These are phyloP conservation scores for Fusarium tricinctum DNA, from an alignment of 2,329 filamentous ascomycete species.

Conservation along the genomic window DNA sequence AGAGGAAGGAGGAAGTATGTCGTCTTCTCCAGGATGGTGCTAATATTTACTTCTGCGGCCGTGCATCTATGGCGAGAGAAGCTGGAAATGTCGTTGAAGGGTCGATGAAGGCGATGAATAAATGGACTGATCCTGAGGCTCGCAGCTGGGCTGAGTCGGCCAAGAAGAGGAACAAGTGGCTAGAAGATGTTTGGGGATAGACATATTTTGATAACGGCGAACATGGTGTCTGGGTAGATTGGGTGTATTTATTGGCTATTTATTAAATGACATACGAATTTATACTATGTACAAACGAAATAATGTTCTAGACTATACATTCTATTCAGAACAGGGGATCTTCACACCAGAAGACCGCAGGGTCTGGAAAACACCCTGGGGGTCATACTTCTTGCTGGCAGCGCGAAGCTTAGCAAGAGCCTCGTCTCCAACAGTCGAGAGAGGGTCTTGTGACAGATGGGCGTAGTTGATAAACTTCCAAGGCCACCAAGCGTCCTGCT, in stretches of 20 bases:
- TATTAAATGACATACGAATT: no score
- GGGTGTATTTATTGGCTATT: no score
- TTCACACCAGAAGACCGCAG: constrained; percentile 53
- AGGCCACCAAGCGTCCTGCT: constrained; percentile 46
- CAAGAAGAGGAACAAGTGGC: constrained; percentile 66
- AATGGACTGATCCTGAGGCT: constrained; percentile 57
- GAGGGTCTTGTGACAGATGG: constrained; percentile 55
- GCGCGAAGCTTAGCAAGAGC: constrained; percentile 53
- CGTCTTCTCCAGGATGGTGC: constrained; percentile 53
- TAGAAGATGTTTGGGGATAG: constrained; percentile 67
- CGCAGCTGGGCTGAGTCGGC: constrained; percentile 62
- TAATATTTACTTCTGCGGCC: constrained; percentile 59
- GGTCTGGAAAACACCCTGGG: constrained; percentile 56
- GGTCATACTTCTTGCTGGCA: constrained; percentile 56
- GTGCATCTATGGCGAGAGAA: constrained; percentile 60
- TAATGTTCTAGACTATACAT: background rate
- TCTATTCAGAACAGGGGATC: constrained; percentile 44
- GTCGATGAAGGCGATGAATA: constrained; percentile 53
- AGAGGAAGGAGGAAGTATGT: constrained; percentile 50
- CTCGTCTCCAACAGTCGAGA: constrained; percentile 56
- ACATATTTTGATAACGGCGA: background rate
- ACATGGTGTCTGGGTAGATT: no score
- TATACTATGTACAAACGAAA: background rate
- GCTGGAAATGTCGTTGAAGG: constrained; percentile 57
- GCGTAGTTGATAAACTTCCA: constrained; percentile 63